Evolutionary conservation across 495 filamentous ascomycete genomes (phyloP), one percentile per base, ranked within the genome.

Genomic region (Geopyxis carbonaria): DNA sequence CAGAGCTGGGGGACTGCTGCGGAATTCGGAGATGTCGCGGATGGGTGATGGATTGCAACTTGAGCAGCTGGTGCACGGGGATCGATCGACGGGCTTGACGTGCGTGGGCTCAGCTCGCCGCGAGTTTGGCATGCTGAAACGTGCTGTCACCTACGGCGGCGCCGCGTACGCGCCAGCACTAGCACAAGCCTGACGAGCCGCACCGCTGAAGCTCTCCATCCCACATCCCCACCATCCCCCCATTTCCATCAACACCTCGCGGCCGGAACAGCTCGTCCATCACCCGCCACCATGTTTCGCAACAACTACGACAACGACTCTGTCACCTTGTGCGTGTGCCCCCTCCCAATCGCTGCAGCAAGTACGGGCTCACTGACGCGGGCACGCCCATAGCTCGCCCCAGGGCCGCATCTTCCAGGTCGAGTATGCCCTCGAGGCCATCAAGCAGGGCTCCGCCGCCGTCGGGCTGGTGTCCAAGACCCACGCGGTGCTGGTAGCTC

Each of bases 241-340:
- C 36, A 40, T 46, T 42, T 42, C 36, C 34, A 48, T 38, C 47
- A 45, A 42, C 36, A 39, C 38, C 30, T 32, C 37, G 13, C 20
- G 21, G 48, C 28, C 33, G 22, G 30, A 44, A 32, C 40, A 38
- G 30, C 31, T 23, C 37, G 20, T 38, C 45, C 42, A 45, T 45
- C 37, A 55, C 33, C 38, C 36, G 35, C 42, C 64, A 75, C 57
- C 44, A 97, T 97, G 89, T 97, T 97, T 68, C 73, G 89, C 64
- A 97, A 97, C 68, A 94, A 95, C 64, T 97, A 97, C 70, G 89
- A 97, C 66, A 97, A 95, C 72, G 89, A 97, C 66, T 86, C 85
- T 23, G 87, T 97, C 63, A 97, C 89, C 65, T 97, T 95, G 86
- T 94, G 71, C 64, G 72, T 61, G 49, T 44, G 38, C 34, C 46